Percentiles rank a stretch among this genome's conserved stretches.
Evolutionary conservation across 345 rosid genomes (phyloP).

Genomic region (Kernera saxatilis): DNA sequence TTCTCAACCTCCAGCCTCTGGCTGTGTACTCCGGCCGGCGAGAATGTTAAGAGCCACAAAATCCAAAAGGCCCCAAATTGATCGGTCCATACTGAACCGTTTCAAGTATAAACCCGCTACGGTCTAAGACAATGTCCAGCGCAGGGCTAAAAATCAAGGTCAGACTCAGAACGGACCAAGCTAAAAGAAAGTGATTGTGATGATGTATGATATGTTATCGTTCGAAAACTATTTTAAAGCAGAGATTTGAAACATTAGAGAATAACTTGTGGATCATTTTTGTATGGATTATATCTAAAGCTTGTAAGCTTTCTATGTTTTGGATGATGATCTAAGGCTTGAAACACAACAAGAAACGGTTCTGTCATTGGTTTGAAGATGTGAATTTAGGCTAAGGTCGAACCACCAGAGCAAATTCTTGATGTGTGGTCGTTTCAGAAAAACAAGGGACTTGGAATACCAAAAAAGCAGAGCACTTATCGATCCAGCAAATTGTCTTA

Average conservation of each 20-base stretch:
- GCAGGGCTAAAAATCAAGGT: not conserved
- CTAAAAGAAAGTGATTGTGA: not conserved
- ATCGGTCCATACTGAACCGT: too few species aligned
- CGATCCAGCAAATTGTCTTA: constrained; percentile 15
- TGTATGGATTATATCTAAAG: not conserved
- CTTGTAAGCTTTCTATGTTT: not conserved
- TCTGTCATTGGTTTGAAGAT: not conserved
- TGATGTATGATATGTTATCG: not conserved
- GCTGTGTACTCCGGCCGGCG: not conserved
- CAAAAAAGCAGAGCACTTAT: not conserved
- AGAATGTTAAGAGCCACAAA: not conserved
- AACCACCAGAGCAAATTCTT: not conserved
- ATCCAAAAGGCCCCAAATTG: too few species aligned
- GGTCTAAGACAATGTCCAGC: not conserved
- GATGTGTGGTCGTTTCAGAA: not conserved
- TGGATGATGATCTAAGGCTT: not conserved
- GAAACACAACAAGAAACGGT: not conserved
- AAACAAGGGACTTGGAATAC: not conserved
- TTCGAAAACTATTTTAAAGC: not conserved
- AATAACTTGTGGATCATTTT: not conserved
- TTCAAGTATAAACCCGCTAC: not conserved
- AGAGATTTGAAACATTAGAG: not conserved
- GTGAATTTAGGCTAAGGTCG: not conserved
- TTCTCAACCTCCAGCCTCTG: not conserved
- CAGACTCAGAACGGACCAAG: not conserved